These are phyloP conservation scores for Basipetospora chlamydospora DNA, from an alignment of 2,329 filamentous ascomycete genomes.

Conservation along the genomic window DNA sequence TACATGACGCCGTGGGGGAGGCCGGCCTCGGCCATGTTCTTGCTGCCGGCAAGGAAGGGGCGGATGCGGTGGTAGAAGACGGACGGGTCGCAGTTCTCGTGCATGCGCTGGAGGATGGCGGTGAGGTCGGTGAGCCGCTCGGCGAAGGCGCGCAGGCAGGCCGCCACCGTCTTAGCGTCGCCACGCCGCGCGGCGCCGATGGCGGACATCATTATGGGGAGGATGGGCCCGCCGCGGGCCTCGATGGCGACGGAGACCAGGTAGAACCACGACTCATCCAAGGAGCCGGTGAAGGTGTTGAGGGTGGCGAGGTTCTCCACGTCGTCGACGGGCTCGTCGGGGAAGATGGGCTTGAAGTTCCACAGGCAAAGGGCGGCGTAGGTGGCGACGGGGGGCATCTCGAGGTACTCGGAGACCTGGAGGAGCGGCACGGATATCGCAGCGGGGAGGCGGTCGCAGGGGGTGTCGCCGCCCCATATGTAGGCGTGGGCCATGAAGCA, in stretches of 20 bases:
- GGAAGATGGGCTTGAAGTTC: conserved; percentile 92
- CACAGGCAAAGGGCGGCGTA: conserved; percentile 86
- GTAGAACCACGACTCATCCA: conserved; percentile 99
- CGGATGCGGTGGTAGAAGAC: conserved; percentile 93
- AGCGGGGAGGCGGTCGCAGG: conserved; percentile 64
- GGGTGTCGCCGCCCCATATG: conserved; percentile 84
- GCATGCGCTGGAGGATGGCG: conserved; percentile 69
- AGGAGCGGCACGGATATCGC: conserved; percentile 74
- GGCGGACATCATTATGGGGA: conserved; percentile 78
- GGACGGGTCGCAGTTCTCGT: conserved; percentile 86
- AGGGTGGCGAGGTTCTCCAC: conserved; percentile 81
- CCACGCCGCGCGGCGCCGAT: conserved; percentile 63
- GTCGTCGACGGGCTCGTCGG: conserved; percentile 64
- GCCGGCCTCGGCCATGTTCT: conserved; percentile 94
- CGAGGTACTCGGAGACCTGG: conserved; percentile 59
- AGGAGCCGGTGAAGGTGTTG: conserved; percentile 79
- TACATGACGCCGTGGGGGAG: conserved; percentile 79
- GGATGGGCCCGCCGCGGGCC: conserved; percentile 72
- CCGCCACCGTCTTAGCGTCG: conserved; percentile 57
- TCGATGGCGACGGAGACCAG: conserved; percentile 92
- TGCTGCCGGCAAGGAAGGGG: conserved; percentile 90
- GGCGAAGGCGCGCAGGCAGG: conserved; percentile 67
- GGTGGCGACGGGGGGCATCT: conserved; percentile 83
- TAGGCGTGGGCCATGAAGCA: conserved; percentile 90
- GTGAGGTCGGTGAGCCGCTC: conserved; percentile 79